Percentiles rank a stretch among this genome's conserved stretches.
Conservation (phyloP, 306 rosid genomes). For the Cicer judaicum region DNA sequence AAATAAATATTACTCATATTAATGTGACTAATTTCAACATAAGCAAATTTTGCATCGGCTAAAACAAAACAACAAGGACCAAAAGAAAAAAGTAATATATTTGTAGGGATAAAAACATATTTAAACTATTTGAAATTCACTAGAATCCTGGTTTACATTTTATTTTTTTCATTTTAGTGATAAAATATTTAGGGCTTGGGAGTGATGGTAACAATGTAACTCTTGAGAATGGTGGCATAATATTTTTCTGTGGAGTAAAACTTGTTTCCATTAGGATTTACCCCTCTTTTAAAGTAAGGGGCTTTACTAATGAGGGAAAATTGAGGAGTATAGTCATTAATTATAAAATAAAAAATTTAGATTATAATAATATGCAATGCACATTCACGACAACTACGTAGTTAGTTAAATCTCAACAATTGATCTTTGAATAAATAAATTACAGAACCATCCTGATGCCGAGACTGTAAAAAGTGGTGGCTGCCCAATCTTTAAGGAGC, state of each 20-base stretch:
- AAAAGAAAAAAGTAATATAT: no score
- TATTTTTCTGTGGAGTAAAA: constrained; percentile 8
- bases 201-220: not conserved
- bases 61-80: no score
- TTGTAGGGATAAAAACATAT: no score
- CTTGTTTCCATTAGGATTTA: not conserved
- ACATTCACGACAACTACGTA: not conserved
- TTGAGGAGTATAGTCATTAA: not conserved
- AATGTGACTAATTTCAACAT: no score
- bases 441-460: constrained; percentile 75
- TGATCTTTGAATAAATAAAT: constrained; percentile 3
- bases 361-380: constrained; percentile 1
- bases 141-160: not conserved
- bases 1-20: no score
- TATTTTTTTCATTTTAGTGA: constrained; percentile 16
- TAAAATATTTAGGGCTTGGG: not conserved
- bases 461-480: constrained; percentile 64
- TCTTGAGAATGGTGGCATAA: constrained; percentile 29
- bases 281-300: not conserved
- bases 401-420: not conserved
- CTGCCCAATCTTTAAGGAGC: constrained; percentile 75
- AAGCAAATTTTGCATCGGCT: no score
- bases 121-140: constrained; percentile 1
- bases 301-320: not conserved
- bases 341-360: not conserved